A percentile compares a stretch with the other conserved stretches of the same genome.
Evolutionary conservation across 2,329 filamentous ascomycete genomes (phyloP).

Genomic region (Colletotrichum musae): DNA sequence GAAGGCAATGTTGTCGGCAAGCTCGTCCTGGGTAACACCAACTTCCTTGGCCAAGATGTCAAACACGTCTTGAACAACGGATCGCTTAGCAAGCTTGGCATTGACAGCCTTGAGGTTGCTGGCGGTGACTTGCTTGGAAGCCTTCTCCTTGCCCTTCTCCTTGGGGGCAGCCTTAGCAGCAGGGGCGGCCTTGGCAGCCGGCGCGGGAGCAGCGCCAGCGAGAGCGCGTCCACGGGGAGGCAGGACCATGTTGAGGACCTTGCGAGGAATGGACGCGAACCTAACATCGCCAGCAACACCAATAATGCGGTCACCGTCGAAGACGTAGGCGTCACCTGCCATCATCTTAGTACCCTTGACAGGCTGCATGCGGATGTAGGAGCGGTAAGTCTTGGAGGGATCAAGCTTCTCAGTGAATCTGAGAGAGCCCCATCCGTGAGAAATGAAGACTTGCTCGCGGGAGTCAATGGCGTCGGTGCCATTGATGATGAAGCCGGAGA

Average conservation of each 20-base stretch:
- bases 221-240: conserved; percentile 69
- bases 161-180: conserved; percentile 50
- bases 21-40: conserved; percentile 67
- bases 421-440: conserved; percentile 71
- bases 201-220: conserved; percentile 51
- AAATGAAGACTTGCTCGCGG: conserved; percentile 69
- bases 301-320: conserved; percentile 66
- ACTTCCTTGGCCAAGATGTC: conserved; percentile 71
- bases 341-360: conserved; percentile 66
- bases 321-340: conserved; percentile 68
- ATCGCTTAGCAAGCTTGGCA: conserved; percentile 61
- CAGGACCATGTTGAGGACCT: conserved; percentile 76
- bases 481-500: conserved; percentile 74
- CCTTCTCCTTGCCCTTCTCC: conserved; percentile 57
- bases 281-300: conserved; percentile 70
- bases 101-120: conserved; percentile 64
- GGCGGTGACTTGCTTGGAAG: conserved; percentile 58
- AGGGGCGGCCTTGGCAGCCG: conserved; percentile 53
- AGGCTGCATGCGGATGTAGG: conserved; percentile 72
- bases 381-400: conserved; percentile 64
- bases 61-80: conserved; percentile 62
- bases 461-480: conserved; percentile 70
- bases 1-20: conserved; percentile 70
- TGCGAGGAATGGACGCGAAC: conserved; percentile 77
- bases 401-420: conserved; percentile 63